Evolutionary conservation across 495 filamentous ascomycete species (phyloP).

Genomic region (Talaromyces proteolyticus): DNA sequence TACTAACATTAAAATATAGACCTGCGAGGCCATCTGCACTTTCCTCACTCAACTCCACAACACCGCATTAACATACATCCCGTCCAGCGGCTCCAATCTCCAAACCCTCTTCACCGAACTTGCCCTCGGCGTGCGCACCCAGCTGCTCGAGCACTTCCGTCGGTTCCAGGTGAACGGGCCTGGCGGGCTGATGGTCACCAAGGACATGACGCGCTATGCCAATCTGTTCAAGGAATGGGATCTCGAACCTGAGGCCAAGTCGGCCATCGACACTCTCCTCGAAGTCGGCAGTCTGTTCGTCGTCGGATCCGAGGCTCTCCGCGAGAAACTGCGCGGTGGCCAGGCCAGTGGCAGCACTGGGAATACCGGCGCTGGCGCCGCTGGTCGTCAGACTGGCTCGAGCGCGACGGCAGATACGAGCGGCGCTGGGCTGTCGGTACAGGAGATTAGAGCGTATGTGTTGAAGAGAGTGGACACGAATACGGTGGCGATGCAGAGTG

Average conservation of each 20-base stretch:
- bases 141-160: constrained; percentile 89
- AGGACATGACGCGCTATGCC: constrained; percentile 90
- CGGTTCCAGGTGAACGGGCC: constrained; percentile 86
- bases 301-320: constrained; percentile 81
- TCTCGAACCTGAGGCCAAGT: constrained; percentile 44
- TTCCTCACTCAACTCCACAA: constrained; percentile 67
- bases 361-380: constrained; percentile 3
- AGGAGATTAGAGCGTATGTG: constrained; percentile 79
- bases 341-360: constrained; percentile 19
- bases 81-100: constrained; percentile 66
- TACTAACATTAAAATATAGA: too few relatives aligned
- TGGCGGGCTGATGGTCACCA: constrained; percentile 89
- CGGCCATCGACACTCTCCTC: constrained; percentile 71
- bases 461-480: constrained; percentile 74
- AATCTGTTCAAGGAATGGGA: constrained; percentile 76
- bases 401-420: constrained; percentile 9
- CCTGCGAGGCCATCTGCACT: constrained; percentile 68
- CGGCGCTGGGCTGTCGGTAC: constrained; percentile 42
- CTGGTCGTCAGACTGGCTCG: background rate
- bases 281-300: constrained; percentile 98
- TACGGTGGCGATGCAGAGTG: constrained; percentile 73
- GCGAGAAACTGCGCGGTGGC: constrained; percentile 64
- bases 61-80: constrained; percentile 59
- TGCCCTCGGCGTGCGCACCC: constrained; percentile 64
- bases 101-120: constrained; percentile 78